A percentile compares a stretch with the other conserved stretches of the same genome.
phyloP scores from a whole-genome alignment of 306 rosid genomes.

The Senna siamea region DNA sequence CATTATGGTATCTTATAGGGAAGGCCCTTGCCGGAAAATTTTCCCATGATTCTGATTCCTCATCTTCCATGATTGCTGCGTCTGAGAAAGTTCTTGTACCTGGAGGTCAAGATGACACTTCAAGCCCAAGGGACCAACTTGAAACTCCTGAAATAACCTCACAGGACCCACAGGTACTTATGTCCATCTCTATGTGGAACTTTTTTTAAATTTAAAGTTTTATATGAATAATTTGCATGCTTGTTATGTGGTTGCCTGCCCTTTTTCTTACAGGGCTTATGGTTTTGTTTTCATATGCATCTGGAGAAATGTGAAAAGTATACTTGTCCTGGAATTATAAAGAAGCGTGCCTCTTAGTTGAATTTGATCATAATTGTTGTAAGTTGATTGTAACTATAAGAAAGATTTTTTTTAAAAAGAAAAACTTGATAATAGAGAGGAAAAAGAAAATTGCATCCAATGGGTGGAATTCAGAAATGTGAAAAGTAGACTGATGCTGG shows the following conservation, averaged over 20 bases:
- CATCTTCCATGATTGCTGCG: conserved; percentile 62
- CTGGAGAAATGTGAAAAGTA: conserved; percentile 12
- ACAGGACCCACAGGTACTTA: conserved; percentile 69
- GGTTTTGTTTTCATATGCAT: conserved; percentile 24
- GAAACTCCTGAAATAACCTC: conserved; percentile 53
- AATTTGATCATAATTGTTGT: conserved; percentile 25
- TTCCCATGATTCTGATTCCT: conserved; percentile 67
- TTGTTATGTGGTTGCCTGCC: conserved; percentile 12
- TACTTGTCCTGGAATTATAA: neutral
- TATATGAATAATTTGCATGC: conserved; percentile 22
- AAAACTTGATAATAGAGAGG: conserved; percentile 11
- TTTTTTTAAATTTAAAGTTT: conserved; percentile 1
- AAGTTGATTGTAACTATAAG: conserved; percentile 26
- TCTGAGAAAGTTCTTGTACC: conserved; percentile 77
- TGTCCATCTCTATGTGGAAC: conserved; percentile 15
- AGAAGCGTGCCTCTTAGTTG: conserved; percentile 10
- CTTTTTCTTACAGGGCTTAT: neutral
- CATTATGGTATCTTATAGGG: conserved; percentile 58
- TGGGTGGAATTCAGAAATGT: neutral
- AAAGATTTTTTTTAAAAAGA: neutral
- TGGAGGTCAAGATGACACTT: conserved; percentile 61
- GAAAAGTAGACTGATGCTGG: conserved; percentile 18
- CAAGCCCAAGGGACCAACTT: conserved; percentile 56
- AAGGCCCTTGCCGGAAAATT: conserved; percentile 61
- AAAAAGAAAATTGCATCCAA: neutral